Evolutionary conservation across 805 yeast species (phyloP), one percentile per base, ranked within the genome.

Genomic region (Metschnikowia bowlesiae): DNA sequence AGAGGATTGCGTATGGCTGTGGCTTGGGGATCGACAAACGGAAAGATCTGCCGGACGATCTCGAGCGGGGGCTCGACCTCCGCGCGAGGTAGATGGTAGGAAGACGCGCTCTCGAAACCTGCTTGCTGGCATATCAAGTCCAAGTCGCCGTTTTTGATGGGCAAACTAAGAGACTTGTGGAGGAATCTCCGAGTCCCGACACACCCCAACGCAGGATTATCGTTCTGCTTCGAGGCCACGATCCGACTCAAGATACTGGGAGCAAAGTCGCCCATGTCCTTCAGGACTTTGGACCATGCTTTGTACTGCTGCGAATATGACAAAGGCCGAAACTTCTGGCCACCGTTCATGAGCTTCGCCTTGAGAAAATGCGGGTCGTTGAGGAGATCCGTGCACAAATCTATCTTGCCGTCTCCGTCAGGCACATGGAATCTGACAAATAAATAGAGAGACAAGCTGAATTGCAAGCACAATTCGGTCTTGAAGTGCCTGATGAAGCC

Each of bases 391-490:
- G 35, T 26, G 10, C 35, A 30, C 33, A 57, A 46, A 45, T 63
- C 67, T 11, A 59, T 34, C 6, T 58, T 46, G 36, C 63, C 67
- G 42, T 54, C 56, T 34, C 58, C 61, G 46, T 65, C 68, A 2
- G 64, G 61, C 6, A 67, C 53, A 47, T 67, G 71, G 40, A 65
- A 64, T 30, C 70, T 44, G 26, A 59, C 52, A 41, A 67, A 67
- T 26, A 67, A 56, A 46, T 67, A 67, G 9, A 60, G 51, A 4
- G 68, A 55, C n/a, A 67, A 46, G 2, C 65, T 61, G 7, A 62
- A 58, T 39, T 61, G 66, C 7, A 64, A 64, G 49, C 71, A 67
- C 22, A 56, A 52, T 49, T 66, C 67, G 13, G 65, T 35, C 28
- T 29, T 26, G 28, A 44, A 36, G 35, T 44, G 46, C 8, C 46